These are phyloP conservation scores for Tylopilus cervinicoccineus DNA, from an alignment of 768 basidiomycete species.

Conservation along the genomic window DNA sequence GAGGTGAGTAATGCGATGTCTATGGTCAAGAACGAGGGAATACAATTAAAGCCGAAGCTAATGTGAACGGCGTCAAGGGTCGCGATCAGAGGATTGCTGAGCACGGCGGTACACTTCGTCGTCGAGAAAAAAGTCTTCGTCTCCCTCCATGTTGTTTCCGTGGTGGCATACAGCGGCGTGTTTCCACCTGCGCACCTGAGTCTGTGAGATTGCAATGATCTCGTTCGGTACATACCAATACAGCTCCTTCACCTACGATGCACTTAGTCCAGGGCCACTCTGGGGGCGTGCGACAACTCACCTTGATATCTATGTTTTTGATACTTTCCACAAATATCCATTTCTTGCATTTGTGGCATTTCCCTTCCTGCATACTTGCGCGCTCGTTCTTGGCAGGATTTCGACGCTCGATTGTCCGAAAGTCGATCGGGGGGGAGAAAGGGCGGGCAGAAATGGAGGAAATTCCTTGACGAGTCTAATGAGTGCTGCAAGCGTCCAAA, in stretches of 20 bases:
- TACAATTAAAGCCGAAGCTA: background rate
- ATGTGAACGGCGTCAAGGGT: background rate
- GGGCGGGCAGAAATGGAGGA: slow-evolving; percentile 65
- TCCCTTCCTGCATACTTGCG: slow-evolving; percentile 56
- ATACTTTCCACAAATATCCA: slow-evolving; percentile 74
- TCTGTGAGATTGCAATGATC: background rate
- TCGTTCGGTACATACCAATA: slow-evolving; percentile 56
- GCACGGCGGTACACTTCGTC: slow-evolving; percentile 41
- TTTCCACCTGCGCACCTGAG: slow-evolving; percentile 59
- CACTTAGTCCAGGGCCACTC: background rate
- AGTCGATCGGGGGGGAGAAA: slow-evolving; percentile 71
- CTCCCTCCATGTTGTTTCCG: slow-evolving; percentile 50
- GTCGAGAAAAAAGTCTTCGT: slow-evolving; percentile 53
- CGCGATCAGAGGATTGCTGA: slow-evolving; percentile 10
- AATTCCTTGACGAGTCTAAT: slow-evolving; percentile 46
- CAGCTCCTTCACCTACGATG: slow-evolving; percentile 60
- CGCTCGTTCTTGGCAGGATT: slow-evolving; percentile 59
- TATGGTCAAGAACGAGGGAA: slow-evolving; percentile 10
- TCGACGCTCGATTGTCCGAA: slow-evolving; percentile 45
- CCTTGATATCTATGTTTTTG: slow-evolving; percentile 73
- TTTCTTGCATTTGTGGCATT: slow-evolving; percentile 70
- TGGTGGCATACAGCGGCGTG: slow-evolving; percentile 78
- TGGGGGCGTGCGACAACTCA: slow-evolving; percentile 15
- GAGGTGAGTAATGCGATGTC: slow-evolving; percentile 12
- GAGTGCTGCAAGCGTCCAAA: background rate